These are phyloP conservation scores for Xylaria nigripes DNA, from an alignment of 495 filamentous ascomycete genomes.

Conservation along the genomic window DNA sequence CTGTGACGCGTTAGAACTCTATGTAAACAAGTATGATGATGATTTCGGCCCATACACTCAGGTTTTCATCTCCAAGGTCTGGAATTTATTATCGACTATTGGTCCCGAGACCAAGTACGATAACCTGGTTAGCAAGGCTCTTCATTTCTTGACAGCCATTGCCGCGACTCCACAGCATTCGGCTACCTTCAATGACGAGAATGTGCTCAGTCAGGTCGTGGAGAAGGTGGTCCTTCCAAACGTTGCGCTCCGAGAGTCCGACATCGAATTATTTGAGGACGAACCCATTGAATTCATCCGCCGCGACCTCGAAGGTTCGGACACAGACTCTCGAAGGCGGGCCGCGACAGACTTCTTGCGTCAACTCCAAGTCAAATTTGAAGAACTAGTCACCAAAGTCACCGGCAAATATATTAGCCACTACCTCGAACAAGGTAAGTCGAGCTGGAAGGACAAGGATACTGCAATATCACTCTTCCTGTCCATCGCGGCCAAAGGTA, in stretches of 20 bases:
- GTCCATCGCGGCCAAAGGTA: slow-evolving; percentile 85
- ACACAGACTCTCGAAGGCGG: slow-evolving; percentile 83
- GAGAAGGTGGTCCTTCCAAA: slow-evolving; percentile 95
- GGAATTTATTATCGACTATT: slow-evolving; percentile 79
- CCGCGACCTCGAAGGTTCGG: slow-evolving; percentile 90
- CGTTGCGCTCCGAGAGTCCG: slow-evolving; percentile 78
- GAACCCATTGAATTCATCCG: slow-evolving; percentile 98
- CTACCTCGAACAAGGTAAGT: slow-evolving; percentile 58
- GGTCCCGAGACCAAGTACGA: slow-evolving; percentile 89
- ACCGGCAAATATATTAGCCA: slow-evolving; percentile 76
- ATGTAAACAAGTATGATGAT: slow-evolving; percentile 88
- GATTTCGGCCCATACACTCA: slow-evolving; percentile 71
- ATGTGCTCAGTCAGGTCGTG: slow-evolving; percentile 69
- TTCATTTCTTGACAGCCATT: slow-evolving; percentile 89
- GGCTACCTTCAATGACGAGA: slow-evolving; percentile 71
- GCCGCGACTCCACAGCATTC: slow-evolving; percentile 70
- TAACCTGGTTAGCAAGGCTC: slow-evolving; percentile 84
- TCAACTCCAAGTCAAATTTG: slow-evolving; percentile 79
- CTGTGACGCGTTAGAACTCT: slow-evolving; percentile 79
- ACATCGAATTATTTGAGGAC: slow-evolving; percentile 93
- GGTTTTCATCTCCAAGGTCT: slow-evolving; percentile 79
- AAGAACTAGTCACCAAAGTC: slow-evolving; percentile 69
- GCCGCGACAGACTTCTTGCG: slow-evolving; percentile 91
- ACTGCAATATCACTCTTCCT: slow-evolving; percentile 93
- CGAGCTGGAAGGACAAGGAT: slow-evolving; percentile 94